Base-by-base conservation (phyloP, 208 protist species). In the Leishmania amazonensis region DNA sequence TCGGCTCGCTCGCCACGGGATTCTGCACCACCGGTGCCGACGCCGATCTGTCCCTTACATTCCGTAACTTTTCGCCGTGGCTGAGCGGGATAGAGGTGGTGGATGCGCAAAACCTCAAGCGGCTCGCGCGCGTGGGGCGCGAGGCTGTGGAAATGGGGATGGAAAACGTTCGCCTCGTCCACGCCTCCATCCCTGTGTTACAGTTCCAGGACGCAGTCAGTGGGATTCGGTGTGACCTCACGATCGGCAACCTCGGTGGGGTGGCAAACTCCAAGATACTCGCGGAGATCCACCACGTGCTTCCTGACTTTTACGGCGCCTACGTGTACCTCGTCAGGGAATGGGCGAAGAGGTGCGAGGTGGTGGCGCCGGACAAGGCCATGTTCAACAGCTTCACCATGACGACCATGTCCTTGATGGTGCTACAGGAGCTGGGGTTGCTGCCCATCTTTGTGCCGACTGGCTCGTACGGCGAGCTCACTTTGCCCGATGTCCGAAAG, bases 381-480 rank as follows among this genome's bases (percentile, higher is more conserved):
- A 95, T 88, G 64, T 96, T 98, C 84, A 98, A 96, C 87, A 97
- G 93, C 84, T 98, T 98, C 78, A 96, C 95, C 79, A 86, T 97
- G 53, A 98, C 95, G 1, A 96, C 90, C 24, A 98, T 98, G 93
- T 83, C 93, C 9, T 85, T 96, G 49, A 98, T 96, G 95, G 95
- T 98, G 72, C 81, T 98, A 74, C 95, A 98, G 85, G 95, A 98
- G 80, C 85, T 98, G 45, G 91, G 91, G 7, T 83, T 98, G 75
- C 79, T 98, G 28, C 95, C 95, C 13, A 82, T 96, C 51, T 97
- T 98, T 73, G 73, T 80, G 7, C 88, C 92, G 0, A 96, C 90
- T 31, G 93, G 93, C 11, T 76, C 88, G 17, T 90, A 94, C 72
- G 91, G 93, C 4, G 89, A 98, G 87, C 87, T 98, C 31, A 96